These are phyloP conservation scores for Dissoconium aciculare DNA, from an alignment of 2,329 filamentous ascomycete species.

Conservation along the genomic window DNA sequence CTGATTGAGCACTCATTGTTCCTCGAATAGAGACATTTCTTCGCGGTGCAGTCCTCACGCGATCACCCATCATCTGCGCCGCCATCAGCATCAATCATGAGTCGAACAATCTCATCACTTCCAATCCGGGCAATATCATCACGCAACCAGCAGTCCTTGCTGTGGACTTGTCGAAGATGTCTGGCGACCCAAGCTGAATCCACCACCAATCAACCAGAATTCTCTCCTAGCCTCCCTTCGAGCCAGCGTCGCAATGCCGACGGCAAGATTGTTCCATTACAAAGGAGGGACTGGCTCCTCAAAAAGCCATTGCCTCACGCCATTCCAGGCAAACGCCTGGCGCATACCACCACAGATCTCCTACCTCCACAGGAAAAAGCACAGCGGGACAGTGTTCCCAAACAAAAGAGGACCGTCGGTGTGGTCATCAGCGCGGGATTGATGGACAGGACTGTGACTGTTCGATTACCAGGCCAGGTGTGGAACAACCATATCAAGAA, in stretches of 20 bases:
- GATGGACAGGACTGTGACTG: slow-evolving; percentile 68
- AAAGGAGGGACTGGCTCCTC: slow-evolving; percentile 12
- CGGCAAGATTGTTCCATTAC: slow-evolving; percentile 9
- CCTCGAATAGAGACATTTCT: too few species aligned
- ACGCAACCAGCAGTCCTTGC: slow-evolving; percentile 7
- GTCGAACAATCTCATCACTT: too few species aligned
- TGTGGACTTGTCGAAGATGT: slow-evolving; percentile 21
- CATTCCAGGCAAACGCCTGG: too few species aligned
- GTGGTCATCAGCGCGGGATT: slow-evolving; percentile 64
- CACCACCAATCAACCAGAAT: slow-evolving; percentile 5
- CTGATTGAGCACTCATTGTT: too few species aligned
- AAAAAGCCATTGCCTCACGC: slow-evolving; percentile 14
- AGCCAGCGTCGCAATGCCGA: slow-evolving; percentile 8
- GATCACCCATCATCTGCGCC: too few species aligned
- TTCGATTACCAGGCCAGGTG: slow-evolving; percentile 52
- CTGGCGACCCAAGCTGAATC: slow-evolving; percentile 16
- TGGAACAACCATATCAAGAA: slow-evolving; percentile 63
- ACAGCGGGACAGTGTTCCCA: slow-evolving; percentile 12
- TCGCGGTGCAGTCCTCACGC: too few species aligned
- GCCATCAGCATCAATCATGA: too few species aligned
- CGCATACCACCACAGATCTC: too few species aligned
- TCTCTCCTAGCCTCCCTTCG: slow-evolving; percentile 12
- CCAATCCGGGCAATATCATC: slow-evolving; percentile 15
- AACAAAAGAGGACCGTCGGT: slow-evolving; percentile 30
- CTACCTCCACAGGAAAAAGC: slow-evolving; percentile 10